These are phyloP conservation scores for Bertia moriformis DNA, from an alignment of 2,329 filamentous ascomycete genomes.

Conservation along the genomic window DNA sequence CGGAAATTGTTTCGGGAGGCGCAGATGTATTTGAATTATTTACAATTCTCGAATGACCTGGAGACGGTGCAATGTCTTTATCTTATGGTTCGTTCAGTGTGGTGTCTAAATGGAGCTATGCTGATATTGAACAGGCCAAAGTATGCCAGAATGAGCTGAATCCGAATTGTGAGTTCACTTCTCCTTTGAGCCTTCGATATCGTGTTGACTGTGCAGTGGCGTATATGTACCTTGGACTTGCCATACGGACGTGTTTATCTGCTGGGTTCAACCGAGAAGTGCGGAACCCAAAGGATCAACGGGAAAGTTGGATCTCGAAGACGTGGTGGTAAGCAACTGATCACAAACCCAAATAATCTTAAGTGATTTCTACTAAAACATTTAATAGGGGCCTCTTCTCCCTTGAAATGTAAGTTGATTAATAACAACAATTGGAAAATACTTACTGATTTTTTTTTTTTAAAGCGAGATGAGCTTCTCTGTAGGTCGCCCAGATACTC, in stretches of 20 bases:
- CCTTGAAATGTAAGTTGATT: constrained; percentile 21
- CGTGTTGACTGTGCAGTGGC: constrained; percentile 13
- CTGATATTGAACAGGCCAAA: constrained; percentile 17
- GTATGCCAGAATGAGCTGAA: constrained; percentile 33
- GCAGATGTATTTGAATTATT: constrained; percentile 17
- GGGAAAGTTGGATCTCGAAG: constrained; percentile 10
- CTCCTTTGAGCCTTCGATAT: not conserved
- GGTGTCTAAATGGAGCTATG: constrained; percentile 1
- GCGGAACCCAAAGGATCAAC: not conserved
- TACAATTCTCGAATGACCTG: constrained; percentile 26
- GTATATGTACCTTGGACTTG: constrained; percentile 31
- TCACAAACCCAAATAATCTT: no score
- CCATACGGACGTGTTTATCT: constrained; percentile 27
- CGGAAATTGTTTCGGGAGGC: constrained; percentile 27
- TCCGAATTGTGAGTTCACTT: constrained; percentile 20
- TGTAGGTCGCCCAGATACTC: constrained; percentile 28
- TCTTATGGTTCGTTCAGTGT: constrained; percentile 19
- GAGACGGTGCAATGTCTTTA: constrained; percentile 31
- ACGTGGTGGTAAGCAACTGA: constrained; percentile 30
- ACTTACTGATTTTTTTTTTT: no score
- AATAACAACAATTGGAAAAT: no score
- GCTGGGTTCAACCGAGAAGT: constrained; percentile 28
- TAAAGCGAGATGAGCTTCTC: constrained; percentile 29
- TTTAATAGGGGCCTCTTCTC: constrained; percentile 23
- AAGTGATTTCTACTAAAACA: no score